These are phyloP conservation scores for Albifimbria verrucaria DNA, from an alignment of 2,329 filamentous ascomycete genomes.

Conservation along the genomic window DNA sequence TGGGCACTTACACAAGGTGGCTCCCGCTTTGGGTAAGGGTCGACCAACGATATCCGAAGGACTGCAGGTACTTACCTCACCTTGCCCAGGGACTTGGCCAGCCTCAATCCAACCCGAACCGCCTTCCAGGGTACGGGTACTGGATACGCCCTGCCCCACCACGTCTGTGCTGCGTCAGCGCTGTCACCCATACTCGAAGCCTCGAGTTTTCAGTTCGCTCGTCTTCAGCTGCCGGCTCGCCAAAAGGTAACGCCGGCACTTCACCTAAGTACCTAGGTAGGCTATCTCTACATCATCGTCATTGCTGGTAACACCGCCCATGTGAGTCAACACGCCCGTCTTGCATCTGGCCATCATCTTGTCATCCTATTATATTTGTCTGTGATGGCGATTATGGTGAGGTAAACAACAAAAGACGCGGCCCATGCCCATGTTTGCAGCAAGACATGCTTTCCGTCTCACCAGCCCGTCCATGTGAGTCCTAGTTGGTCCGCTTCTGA, in stretches of 20 bases:
- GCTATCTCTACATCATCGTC: too few relatives aligned
- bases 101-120: not conserved
- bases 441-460: not conserved
- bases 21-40: too few relatives aligned
- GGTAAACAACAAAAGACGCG: too few relatives aligned
- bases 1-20: too few relatives aligned
- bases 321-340: too few relatives aligned
- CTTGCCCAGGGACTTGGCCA: not conserved
- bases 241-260: not conserved
- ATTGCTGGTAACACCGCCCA: too few relatives aligned
- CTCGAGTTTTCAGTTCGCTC: not conserved
- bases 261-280: not conserved
- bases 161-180: not conserved
- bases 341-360: too few relatives aligned
- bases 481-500: conserved; percentile 60
- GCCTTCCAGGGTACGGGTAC: not conserved
- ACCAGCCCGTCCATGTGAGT: conserved; percentile 27
- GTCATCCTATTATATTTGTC: too few relatives aligned
- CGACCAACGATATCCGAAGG: not conserved
- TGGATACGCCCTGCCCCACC: not conserved
- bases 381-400: too few relatives aligned
- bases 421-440: too few relatives aligned
- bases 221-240: too few relatives aligned
- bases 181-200: not conserved
- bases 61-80: not conserved